These are phyloP conservation scores for Moniliophthora roreri DNA, from an alignment of 1,284 basidiomycete genomes.

Conservation along the genomic window DNA sequence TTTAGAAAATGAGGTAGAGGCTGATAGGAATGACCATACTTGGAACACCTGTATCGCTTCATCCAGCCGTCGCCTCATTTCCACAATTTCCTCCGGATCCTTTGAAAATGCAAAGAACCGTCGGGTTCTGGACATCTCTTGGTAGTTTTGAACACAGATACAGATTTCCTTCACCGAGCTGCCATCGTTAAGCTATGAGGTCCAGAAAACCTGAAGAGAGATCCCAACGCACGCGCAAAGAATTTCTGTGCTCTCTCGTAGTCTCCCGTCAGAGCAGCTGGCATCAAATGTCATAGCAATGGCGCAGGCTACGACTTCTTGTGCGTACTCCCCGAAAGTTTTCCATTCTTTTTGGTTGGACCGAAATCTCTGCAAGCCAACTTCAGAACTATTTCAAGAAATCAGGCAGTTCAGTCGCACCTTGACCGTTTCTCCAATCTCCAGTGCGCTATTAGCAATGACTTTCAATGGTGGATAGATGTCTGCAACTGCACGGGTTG, in stretches of 20 bases:
- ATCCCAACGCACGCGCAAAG: background rate
- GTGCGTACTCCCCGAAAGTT: conserved; percentile 3
- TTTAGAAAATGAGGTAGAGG: background rate
- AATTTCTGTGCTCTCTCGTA: background rate
- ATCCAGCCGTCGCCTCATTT: background rate
- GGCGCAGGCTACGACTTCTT: conserved; percentile 6
- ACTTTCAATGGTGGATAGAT: conserved; percentile 6
- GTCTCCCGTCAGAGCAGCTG: background rate
- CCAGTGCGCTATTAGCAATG: background rate
- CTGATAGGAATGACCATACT: background rate
- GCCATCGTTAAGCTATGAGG: background rate
- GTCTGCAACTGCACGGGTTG: background rate
- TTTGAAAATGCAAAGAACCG: conserved; percentile 2
- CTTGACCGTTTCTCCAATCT: conserved; percentile 3
- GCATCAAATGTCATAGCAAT: background rate
- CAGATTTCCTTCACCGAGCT: background rate
- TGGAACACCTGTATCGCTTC: conserved; percentile 1
- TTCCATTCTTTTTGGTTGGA: conserved; percentile 9
- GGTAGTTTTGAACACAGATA: background rate
- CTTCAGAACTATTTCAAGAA: background rate
- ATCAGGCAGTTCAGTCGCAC: background rate
- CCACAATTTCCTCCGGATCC: conserved; percentile 1
- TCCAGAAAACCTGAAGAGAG: no score
- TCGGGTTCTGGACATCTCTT: background rate
- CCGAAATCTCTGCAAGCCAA: background rate